Evolutionary conservation across 192 early-diverging fungal genomes (phyloP), one percentile per base, ranked within the genome.

Genomic region (Geranomyces michiganensis): DNA sequence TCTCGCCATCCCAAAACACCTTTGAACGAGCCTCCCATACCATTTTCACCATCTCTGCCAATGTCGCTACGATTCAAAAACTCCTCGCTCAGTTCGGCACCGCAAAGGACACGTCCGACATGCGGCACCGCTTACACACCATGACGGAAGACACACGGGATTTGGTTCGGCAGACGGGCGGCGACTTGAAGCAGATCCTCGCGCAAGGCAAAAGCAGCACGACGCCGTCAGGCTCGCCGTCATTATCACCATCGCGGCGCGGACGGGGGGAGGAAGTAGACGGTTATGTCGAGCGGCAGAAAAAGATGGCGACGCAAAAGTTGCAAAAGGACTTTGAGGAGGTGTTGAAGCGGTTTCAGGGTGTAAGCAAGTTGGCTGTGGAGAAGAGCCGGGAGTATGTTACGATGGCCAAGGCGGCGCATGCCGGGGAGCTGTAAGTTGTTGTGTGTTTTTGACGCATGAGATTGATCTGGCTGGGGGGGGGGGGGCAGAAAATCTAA

Each of bases 321-420:
- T 82, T 99, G 43, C 91, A 91, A 26, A 94, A 92, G 46, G 97
- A 99, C 70, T 98, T 99, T 73, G 92, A 96, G 71, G 91, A 91
- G 68, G 93, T 96, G 0, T 65, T 98, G 30, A 82, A 85, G 49
- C 91, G 96, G 67, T 99, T 97, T 71, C 95, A 97, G 78, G 86
- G 80, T 56, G 90, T 92, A 5, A 92, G 93, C 43, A 82, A 94
- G 27, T 73, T 91, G 9, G 92, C 92, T 0, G 94, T 93, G 1
- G 89, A 92, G 59, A 93, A 91, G 56, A 88, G 91, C 13, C 83
- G 93, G 1, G 92, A 95, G 75, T 92, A 87, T 80, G 92, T 98
- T 12, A 90, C 90, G 61, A 84, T 90, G 41, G 92, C 89, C 26
- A 82, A 85, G 71, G 76, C 89, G 46, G 74, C 69, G 44, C 61